phyloP scores from a whole-genome alignment of 176 grass and related monocot species.

The Oryza officinalis region DNA sequence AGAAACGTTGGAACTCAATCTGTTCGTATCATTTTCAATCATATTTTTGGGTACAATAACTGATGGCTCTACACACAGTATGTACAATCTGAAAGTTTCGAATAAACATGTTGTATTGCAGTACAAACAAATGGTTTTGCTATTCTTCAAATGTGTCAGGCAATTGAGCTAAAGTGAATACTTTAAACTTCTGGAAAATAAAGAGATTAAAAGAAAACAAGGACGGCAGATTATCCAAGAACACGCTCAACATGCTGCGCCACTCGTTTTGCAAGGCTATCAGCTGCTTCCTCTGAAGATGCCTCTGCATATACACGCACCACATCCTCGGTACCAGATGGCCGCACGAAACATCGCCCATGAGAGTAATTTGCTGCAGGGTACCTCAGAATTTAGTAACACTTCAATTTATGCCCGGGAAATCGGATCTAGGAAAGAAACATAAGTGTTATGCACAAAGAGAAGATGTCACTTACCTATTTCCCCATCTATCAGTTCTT shows the following conservation, averaged over 20 bases:
- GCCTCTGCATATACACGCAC: slow-evolving; percentile 91
- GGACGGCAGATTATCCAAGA: slow-evolving; percentile 43
- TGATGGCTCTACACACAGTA: not conserved
- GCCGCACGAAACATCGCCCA: slow-evolving; percentile 84
- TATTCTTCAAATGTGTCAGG: not conserved
- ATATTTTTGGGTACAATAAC: not conserved
- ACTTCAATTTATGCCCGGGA: not conserved
- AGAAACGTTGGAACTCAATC: not conserved
- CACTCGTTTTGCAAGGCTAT: slow-evolving; percentile 65
- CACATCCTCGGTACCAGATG: slow-evolving; percentile 89
- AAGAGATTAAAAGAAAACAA: not conserved
- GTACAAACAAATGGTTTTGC: not conserved
- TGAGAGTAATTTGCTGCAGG: slow-evolving; percentile 59
- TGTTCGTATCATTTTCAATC: not conserved
- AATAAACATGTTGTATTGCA: not conserved
- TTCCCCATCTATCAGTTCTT: slow-evolving; percentile 81
- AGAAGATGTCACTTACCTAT: slow-evolving; percentile 38
- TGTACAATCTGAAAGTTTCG: not conserved
- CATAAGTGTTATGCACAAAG: not conserved
- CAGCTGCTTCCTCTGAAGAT: slow-evolving; percentile 64
- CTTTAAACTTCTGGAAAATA: not conserved
- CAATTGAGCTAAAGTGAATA: not conserved
- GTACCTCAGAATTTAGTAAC: not conserved
- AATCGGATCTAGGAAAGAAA: not conserved
- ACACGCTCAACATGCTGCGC: slow-evolving; percentile 57